Evolutionary conservation across 257 asterid species (phyloP).

Genomic region (Nicotiana tomentosiformis): DNA sequence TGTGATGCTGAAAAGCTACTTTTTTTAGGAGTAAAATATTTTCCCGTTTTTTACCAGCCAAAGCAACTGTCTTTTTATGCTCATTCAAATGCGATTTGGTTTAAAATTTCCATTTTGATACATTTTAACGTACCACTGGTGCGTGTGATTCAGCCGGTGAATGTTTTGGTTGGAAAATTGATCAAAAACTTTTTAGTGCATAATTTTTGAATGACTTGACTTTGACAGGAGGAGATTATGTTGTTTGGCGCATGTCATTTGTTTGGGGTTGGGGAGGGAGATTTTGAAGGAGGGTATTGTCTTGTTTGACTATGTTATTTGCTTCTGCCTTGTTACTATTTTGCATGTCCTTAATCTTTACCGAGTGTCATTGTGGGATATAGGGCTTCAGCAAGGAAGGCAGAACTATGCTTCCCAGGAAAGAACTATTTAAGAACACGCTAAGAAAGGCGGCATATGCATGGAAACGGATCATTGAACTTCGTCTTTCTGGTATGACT

Average conservation of each 20-base stretch:
- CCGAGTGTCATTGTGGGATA: constrained; percentile 8
- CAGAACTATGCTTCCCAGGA: constrained; percentile 75
- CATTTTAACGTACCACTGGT: background rate
- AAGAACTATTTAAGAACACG: constrained; percentile 87
- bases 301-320: background rate
- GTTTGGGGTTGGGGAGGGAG: background rate
- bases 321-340: background rate
- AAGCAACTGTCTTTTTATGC: background rate
- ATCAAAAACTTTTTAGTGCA: background rate
- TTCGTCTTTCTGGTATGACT: constrained; percentile 56
- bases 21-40: no score
- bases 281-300: background rate
- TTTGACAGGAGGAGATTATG: background rate
- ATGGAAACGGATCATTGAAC: constrained; percentile 67
- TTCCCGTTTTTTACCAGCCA: background rate
- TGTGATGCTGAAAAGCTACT: background rate
- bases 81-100: background rate
- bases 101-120: background rate
- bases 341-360: background rate
- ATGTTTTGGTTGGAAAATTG: background rate
- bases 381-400: constrained; percentile 81
- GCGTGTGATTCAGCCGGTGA: background rate
- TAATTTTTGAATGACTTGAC: background rate
- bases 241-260: background rate
- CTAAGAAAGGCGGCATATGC: constrained; percentile 89